phyloP scores from a whole-genome alignment of 106 monocot genomes.

The Posidonia australis region DNA sequence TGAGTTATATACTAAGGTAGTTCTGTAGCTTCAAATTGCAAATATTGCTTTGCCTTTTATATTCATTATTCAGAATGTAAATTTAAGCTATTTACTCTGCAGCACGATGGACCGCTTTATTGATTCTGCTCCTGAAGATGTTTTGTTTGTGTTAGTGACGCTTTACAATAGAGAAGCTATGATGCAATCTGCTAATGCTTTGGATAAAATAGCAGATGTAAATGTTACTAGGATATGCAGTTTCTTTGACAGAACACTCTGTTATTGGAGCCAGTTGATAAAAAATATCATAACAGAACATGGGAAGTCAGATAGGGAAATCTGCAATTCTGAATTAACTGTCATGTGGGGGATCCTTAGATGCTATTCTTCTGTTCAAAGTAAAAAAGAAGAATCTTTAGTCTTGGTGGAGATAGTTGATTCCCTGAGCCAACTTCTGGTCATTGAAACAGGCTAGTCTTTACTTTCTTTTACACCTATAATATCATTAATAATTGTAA shows the following conservation, averaged over 20 bases:
- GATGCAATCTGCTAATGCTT: constrained; percentile 11
- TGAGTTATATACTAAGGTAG: constrained; percentile 56
- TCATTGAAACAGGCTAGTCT: constrained; percentile 36
- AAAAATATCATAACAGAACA: constrained; percentile 4
- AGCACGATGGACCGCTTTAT: constrained; percentile 61
- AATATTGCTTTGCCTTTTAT: neutral
- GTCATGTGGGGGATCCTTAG: constrained; percentile 66
- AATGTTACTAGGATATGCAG: constrained; percentile 22
- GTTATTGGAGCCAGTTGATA: constrained; percentile 39
- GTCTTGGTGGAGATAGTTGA: constrained; percentile 28
- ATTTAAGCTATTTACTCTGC: constrained; percentile 6
- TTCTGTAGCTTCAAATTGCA: neutral
- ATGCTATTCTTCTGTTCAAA: constrained; percentile 41
- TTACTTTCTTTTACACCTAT: neutral
- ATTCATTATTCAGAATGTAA: neutral
- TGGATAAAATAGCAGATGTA: constrained; percentile 19
- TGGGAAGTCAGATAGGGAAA: constrained; percentile 6
- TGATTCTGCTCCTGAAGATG: constrained; percentile 41
- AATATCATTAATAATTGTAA: neutral
- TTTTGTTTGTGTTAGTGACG: constrained; percentile 32
- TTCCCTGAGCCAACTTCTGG: constrained; percentile 33
- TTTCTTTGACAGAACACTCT: constrained; percentile 41
- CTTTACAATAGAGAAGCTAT: constrained; percentile 34
- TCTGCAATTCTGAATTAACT: constrained; percentile 30
- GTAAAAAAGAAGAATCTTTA: constrained; percentile 11